These are phyloP conservation scores for Papiliotrema nemorosa DNA, from an alignment of 1,284 basidiomycete species.

Conservation along the genomic window DNA sequence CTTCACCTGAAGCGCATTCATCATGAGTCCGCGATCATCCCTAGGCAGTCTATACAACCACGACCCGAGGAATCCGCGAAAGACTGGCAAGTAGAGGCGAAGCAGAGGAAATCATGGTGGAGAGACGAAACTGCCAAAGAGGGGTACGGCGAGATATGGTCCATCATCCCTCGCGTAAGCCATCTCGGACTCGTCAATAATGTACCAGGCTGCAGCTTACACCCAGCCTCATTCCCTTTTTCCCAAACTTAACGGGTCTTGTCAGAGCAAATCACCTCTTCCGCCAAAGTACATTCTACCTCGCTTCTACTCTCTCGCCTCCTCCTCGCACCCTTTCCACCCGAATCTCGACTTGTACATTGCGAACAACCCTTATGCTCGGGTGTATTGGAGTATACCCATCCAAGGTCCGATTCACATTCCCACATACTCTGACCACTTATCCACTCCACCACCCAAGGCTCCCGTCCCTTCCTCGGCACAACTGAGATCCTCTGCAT, in stretches of 20 bases:
- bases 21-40: too few species aligned
- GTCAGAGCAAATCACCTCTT: background rate
- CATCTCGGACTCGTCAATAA: background rate
- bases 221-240: conserved; percentile 10
- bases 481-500: too few species aligned
- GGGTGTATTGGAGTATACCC: conserved; percentile 41
- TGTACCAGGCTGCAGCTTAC: background rate
- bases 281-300: conserved; percentile 15
- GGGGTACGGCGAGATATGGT: conserved; percentile 21
- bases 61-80: too few species aligned
- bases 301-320: conserved; percentile 9
- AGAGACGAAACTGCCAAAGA: conserved; percentile 16
- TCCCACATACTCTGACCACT: conserved; percentile 10
- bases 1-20: too few species aligned
- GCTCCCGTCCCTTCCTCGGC: conserved; percentile 1
- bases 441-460: background rate
- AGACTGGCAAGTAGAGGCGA: conserved; percentile 2
- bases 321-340: conserved; percentile 27
- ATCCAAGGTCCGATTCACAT: conserved; percentile 36
- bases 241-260: background rate
- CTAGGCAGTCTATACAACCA: too few species aligned
- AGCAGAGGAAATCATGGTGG: conserved; percentile 28
- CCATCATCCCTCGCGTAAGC: conserved; percentile 16
- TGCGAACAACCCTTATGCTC: conserved; percentile 4
- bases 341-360: conserved; percentile 24